Base-by-base conservation (phyloP, 2,329 filamentous ascomycete genomes). In the Ceratocystis alfenasii region DNA sequence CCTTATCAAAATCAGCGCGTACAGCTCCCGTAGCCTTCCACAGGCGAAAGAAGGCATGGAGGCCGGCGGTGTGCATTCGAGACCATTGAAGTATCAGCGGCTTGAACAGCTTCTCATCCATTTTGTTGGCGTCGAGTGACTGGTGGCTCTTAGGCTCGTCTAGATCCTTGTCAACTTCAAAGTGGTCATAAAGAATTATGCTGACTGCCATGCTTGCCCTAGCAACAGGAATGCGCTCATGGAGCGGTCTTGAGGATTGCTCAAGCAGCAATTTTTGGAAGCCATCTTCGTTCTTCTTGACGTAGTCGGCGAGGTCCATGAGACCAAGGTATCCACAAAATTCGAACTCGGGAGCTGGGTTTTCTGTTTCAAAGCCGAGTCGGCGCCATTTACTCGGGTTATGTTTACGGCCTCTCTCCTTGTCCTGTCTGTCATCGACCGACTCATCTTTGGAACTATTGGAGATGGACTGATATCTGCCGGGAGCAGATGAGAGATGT, bases 231-330 rank as follows among this genome's bases (percentile, higher is more conserved):
- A 92, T 96, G 46, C 93, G 84, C 73, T 90, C 84, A 63, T 84
- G 78, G 25, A 83, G 71, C 1, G 88, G 83, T 71, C 85, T 85
- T 5, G 87, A 85, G 2, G 89, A 87, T 75, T 99, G 94, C 75
- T 99, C 94, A 45, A 96, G 78, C 17, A 99, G 77, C 70, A 95
- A 80, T 76, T 95, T 96, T 74, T 96, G 92, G 71, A 95, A 97
- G 10, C 85, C 85, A 73, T 96, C 92, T 74, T 96, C 90, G 72
- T 96, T 87, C 73, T 91, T 95, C 72, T 88, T 84, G 62, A 96
- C 90, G 74, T 90, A 99, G 74, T 97, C 92, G 1, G 91, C 90
- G 72, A 99, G 76, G 74, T 99, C 94, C 92, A 99, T 97, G 84
- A 99, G 90, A 33, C 94, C 94, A 65, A 99, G 76, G 73, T 92